Evolutionary conservation across 2,329 filamentous ascomycete species (phyloP).

Genomic region (Neoarthrinium moseri): DNA sequence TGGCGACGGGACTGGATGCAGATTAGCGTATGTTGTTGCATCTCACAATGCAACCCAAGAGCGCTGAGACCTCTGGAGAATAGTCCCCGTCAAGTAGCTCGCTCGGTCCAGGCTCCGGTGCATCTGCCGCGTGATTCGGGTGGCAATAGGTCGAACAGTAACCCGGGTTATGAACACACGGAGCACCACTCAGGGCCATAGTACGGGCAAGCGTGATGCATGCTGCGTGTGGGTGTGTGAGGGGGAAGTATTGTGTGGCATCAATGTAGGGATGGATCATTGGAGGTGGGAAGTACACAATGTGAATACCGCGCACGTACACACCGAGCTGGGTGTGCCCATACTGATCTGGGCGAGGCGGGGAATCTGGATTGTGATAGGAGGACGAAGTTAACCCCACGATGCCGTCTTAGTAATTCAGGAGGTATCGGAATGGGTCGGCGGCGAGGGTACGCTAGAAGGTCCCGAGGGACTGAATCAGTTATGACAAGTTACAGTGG

Average conservation of each 20-base stretch:
- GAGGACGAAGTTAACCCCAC: too few relatives aligned
- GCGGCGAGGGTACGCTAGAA: too few relatives aligned
- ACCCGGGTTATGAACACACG: too few relatives aligned
- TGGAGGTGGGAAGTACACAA: not conserved
- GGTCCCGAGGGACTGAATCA: too few relatives aligned
- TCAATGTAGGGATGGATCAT: not conserved
- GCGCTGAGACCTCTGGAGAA: not conserved
- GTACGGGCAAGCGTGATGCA: not conserved
- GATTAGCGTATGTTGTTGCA: not conserved
- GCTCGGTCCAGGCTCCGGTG: not conserved
- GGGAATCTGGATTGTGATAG: too few relatives aligned
- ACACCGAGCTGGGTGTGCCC: not conserved
- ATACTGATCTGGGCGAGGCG: not conserved
- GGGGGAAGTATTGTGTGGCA: too few relatives aligned
- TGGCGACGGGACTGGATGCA: not conserved
- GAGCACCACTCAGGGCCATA: too few relatives aligned
- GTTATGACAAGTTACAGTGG: too few relatives aligned
- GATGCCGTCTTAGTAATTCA: too few relatives aligned
- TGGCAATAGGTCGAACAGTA: too few relatives aligned
- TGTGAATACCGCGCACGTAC: not conserved
- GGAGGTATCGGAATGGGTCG: too few relatives aligned
- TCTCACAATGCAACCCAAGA: not conserved
- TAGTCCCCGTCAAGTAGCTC: not conserved
- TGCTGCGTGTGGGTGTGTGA: not conserved
- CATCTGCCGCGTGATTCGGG: not conserved